These are phyloP conservation scores for Hypoxylon perforatum DNA, from an alignment of 495 filamentous ascomycete species.

Conservation along the genomic window DNA sequence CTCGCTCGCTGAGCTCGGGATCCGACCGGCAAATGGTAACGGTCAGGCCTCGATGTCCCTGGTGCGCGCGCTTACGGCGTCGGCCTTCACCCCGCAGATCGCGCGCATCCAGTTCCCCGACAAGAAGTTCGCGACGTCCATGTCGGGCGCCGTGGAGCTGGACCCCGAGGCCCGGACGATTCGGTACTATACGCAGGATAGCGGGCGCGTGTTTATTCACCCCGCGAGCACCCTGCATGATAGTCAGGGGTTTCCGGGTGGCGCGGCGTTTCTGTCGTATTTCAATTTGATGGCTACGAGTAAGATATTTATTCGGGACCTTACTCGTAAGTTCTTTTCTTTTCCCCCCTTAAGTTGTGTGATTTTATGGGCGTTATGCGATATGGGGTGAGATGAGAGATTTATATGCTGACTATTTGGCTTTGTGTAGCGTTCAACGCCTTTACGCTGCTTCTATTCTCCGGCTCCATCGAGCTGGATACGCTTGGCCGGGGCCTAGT, in stretches of 20 bases:
- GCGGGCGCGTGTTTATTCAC: constrained; percentile 90
- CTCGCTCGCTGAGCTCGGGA: constrained; percentile 82
- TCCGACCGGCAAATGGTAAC: constrained; percentile 53
- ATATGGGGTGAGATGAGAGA: no score
- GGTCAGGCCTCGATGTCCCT: constrained; percentile 66
- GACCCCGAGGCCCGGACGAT: constrained; percentile 94
- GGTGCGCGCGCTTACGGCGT: constrained; percentile 87
- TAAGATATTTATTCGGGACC: constrained; percentile 87
- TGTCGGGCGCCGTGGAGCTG: constrained; percentile 87
- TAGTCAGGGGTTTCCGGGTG: constrained; percentile 75
- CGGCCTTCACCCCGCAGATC: constrained; percentile 89
- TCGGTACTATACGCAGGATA: constrained; percentile 89
- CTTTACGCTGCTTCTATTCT: constrained; percentile 91
- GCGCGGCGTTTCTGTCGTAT: constrained; percentile 79
- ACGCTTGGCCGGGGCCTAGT: constrained; percentile 87
- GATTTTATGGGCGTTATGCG: no score
- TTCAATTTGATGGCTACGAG: constrained; percentile 91
- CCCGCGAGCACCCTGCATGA: constrained; percentile 87
- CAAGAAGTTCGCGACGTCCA: constrained; percentile 88
- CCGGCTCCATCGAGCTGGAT: constrained; percentile 84
- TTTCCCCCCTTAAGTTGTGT: no score
- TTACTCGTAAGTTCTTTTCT: constrained; percentile 75
- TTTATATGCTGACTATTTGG: not conserved
- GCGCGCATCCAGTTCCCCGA: constrained; percentile 92
- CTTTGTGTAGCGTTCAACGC: constrained; percentile 79